Evolutionary conservation across 805 yeast species (phyloP).

Genomic region (Lipomyces kockii): DNA sequence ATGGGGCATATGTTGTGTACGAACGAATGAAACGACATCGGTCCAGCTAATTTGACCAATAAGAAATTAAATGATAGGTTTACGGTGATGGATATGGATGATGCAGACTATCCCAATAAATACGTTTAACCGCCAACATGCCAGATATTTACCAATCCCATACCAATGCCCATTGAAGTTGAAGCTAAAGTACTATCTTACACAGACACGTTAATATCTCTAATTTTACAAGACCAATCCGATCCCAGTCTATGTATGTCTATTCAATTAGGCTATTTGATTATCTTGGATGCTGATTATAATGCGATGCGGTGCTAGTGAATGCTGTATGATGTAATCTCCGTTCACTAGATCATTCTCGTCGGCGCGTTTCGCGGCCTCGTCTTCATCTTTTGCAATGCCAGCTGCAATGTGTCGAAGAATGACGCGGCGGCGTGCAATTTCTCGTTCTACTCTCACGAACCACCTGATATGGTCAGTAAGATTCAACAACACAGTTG

Average conservation of each 20-base stretch:
- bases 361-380: conserved; percentile 49
- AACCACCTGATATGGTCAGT: conserved; percentile 44
- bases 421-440: conserved; percentile 49
- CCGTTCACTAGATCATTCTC: conserved; percentile 70
- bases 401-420: conserved; percentile 54
- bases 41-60: not conserved
- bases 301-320: conserved; percentile 36
- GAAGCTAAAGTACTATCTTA: not conserved
- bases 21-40: not conserved
- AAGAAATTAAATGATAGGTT: not conserved
- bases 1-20: not conserved
- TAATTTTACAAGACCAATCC: not conserved
- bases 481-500: not conserved
- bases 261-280: not conserved
- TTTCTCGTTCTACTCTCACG: conserved; percentile 52
- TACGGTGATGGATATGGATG: not conserved
- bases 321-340: conserved; percentile 41
- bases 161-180: not conserved
- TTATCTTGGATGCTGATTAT: conserved; percentile 28
- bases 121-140: not conserved
- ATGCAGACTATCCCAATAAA: not conserved
- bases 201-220: not conserved
- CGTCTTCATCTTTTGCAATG: conserved; percentile 43
- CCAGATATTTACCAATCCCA: not conserved
- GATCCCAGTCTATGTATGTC: not conserved